Percentiles rank a stretch among this genome's conserved stretches.
phyloP scores from a whole-genome alignment of 1,139 yeast genomes.

The Geotrichum restrictum region DNA sequence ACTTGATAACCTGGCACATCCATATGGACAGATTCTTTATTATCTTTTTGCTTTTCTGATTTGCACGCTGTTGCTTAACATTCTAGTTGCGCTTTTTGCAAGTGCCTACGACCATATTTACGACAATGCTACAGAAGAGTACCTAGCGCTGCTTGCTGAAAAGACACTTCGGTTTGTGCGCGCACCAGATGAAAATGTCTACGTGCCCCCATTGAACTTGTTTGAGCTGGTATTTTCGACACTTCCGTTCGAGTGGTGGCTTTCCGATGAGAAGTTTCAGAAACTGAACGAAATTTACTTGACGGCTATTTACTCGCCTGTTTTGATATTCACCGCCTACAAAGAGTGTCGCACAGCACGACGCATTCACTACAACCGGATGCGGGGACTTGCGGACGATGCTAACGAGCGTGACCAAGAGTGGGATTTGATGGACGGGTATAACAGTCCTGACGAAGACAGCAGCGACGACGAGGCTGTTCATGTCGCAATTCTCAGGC shows the following conservation, averaged over 20 bases:
- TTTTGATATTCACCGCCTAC: slow-evolving; percentile 55
- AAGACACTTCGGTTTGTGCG: slow-evolving; percentile 79
- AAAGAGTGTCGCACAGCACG: slow-evolving; percentile 65
- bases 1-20: slow-evolving; percentile 71
- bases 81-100: slow-evolving; percentile 77
- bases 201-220: slow-evolving; percentile 80
- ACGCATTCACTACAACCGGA: slow-evolving; percentile 67
- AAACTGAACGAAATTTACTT: slow-evolving; percentile 44
- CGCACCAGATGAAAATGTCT: slow-evolving; percentile 84
- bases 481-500: slow-evolving; percentile 38
- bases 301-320: slow-evolving; percentile 66
- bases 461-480: slow-evolving; percentile 32
- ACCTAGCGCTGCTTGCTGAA: slow-evolving; percentile 77
- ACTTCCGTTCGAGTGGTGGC: slow-evolving; percentile 43
- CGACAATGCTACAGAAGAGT: slow-evolving; percentile 79
- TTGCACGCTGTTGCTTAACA: slow-evolving; percentile 56
- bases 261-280: slow-evolving; percentile 34
- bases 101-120: slow-evolving; percentile 79
- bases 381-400: slow-evolving; percentile 65
- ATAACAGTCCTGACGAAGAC: slow-evolving; percentile 41
- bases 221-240: slow-evolving; percentile 53
- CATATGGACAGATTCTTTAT: slow-evolving; percentile 74
- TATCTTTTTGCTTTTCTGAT: slow-evolving; percentile 74
- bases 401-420: slow-evolving; percentile 75
- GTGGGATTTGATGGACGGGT: slow-evolving; percentile 84